These are phyloP conservation scores for Kodamaea leandrae DNA, from an alignment of 805 yeast genomes.

Conservation along the genomic window DNA sequence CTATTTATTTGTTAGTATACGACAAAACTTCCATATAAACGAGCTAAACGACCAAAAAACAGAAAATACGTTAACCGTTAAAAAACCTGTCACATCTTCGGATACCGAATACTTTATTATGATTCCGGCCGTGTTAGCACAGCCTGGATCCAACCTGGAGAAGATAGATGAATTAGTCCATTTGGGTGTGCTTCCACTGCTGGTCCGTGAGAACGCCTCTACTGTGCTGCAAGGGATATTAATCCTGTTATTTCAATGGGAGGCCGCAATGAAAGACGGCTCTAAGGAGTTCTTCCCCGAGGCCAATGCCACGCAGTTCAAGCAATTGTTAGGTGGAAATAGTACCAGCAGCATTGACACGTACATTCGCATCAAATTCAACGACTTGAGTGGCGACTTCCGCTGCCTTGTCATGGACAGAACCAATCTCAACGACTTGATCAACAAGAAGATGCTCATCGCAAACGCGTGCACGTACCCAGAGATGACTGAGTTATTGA, in stretches of 20 bases:
- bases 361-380: constrained; percentile 24
- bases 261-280: constrained; percentile 4
- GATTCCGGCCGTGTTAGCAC: not conserved
- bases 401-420: constrained; percentile 20
- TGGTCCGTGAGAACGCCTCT: not conserved
- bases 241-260: constrained; percentile 6
- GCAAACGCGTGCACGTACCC: constrained; percentile 13
- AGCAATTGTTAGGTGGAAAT: constrained; percentile 1
- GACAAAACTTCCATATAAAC: too few relatives aligned
- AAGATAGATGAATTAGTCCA: constrained; percentile 1
- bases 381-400: constrained; percentile 35
- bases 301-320: constrained; percentile 6
- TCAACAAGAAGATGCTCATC: constrained; percentile 28
- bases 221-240: not conserved
- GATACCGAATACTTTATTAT: too few relatives aligned
- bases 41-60: not conserved
- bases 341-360: constrained; percentile 3
- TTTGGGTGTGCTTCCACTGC: not conserved
- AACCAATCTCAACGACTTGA: constrained; percentile 21
- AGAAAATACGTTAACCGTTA: too few relatives aligned
- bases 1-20: too few relatives aligned
- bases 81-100: too few relatives aligned
- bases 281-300: constrained; percentile 1
- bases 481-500: constrained; percentile 11
- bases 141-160: not conserved